Conservation (phyloP, 441 rosid species). For the Gossypium davidsonii region DNA sequence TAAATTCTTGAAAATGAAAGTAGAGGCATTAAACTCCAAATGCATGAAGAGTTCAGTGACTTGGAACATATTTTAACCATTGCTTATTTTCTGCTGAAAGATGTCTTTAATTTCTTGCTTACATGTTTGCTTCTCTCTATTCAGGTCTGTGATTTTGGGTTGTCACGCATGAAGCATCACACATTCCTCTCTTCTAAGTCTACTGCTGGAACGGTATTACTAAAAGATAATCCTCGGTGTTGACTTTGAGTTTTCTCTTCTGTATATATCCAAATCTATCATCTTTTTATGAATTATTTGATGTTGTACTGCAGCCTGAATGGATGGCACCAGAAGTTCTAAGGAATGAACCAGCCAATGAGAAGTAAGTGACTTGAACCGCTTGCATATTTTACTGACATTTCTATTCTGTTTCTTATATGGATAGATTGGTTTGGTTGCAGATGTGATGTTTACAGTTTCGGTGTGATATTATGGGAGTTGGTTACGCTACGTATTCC, state of each 20-base stretch:
- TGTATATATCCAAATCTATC: neutral
- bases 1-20: no score
- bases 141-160: conserved; percentile 93
- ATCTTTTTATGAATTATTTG: conserved; percentile 11
- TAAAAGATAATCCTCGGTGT: neutral
- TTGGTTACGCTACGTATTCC: conserved; percentile 66
- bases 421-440: conserved; percentile 22
- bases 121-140: conserved; percentile 20
- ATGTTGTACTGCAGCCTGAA: conserved; percentile 70
- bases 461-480: conserved; percentile 98
- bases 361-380: conserved; percentile 57
- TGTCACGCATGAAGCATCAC: conserved; percentile 89
- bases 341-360: conserved; percentile 95
- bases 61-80: no score
- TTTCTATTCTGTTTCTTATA: conserved; percentile 13
- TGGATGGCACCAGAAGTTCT: conserved; percentile 99
- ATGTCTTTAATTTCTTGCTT: neutral
- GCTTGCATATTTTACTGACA: conserved; percentile 2
- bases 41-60: no score
- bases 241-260: neutral
- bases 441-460: conserved; percentile 98
- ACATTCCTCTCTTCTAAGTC: conserved; percentile 93
- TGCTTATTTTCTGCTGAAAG: conserved; percentile 7
- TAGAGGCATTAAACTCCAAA: no score
- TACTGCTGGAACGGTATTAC: conserved; percentile 84